phyloP scores from a whole-genome alignment of 2,329 filamentous ascomycete genomes.

The Teratosphaeria nubilosa region DNA sequence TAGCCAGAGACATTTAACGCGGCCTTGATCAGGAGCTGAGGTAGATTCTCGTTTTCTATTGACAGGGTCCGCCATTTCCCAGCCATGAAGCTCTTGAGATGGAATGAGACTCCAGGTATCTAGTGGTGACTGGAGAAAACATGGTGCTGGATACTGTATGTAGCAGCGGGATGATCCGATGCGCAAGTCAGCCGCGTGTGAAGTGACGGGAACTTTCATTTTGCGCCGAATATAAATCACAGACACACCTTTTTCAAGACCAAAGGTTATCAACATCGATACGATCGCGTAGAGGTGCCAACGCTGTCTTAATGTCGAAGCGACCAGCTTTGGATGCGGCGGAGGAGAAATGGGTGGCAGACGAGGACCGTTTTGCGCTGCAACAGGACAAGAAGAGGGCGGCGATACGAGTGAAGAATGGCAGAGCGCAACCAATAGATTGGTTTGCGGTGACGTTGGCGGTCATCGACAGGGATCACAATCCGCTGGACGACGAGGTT shows the following conservation, averaged over 20 bases:
- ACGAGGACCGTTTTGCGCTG: constrained; percentile 91
- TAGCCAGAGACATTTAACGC: constrained; percentile 49
- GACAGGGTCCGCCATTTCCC: constrained; percentile 13
- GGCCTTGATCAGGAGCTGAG: constrained; percentile 54
- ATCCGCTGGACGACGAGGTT: constrained; percentile 72
- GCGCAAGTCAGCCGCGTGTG: not conserved
- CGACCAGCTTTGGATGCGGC: constrained; percentile 33
- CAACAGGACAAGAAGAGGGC: constrained; percentile 98
- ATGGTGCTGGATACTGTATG: not conserved
- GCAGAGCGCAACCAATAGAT: constrained; percentile 84
- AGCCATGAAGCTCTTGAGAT: not conserved
- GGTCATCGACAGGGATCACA: constrained; percentile 74
- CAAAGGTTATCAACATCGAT: not conserved
- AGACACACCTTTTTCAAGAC: not conserved
- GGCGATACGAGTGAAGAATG: constrained; percentile 83
- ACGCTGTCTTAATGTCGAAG: constrained; percentile 25
- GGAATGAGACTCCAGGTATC: too few relatives aligned
- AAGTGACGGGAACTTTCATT: not conserved
- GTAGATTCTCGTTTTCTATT: constrained; percentile 27
- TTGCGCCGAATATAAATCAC: not conserved
- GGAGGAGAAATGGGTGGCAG: constrained; percentile 64
- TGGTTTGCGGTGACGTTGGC: constrained; percentile 84
- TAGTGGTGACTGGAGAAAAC: not conserved
- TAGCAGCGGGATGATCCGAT: not conserved
- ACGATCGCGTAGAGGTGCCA: not conserved